A percentile compares a stretch with the other conserved stretches of the same genome.
phyloP scores from a whole-genome alignment of 2,329 filamentous ascomycete genomes.

The Cytospora piceicola region DNA sequence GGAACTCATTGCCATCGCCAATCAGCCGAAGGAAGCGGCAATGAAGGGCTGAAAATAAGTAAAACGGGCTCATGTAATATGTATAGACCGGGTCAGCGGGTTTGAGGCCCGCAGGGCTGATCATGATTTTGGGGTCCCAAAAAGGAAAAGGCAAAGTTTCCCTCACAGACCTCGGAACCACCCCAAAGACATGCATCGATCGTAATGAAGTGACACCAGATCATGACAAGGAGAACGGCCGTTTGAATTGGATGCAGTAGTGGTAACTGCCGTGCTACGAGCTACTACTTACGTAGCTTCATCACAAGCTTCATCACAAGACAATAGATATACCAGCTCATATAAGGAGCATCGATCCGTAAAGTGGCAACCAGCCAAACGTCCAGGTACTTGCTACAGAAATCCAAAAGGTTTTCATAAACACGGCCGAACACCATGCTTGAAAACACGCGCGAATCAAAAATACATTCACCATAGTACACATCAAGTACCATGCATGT shows the following conservation, averaged over 20 bases:
- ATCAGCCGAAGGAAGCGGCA: not conserved
- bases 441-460: slow-evolving; percentile 8
- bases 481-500: not conserved
- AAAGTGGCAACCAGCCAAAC: no score
- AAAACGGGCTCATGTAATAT: not conserved
- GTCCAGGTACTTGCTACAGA: no score
- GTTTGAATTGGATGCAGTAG: not conserved
- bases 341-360: no score
- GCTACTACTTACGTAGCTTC: no score
- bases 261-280: not conserved
- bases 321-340: no score
- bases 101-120: not conserved
- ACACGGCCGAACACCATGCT: slow-evolving; percentile 20
- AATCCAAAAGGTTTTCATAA: no score
- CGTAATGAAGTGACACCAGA: not conserved
- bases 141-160: not conserved
- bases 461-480: not conserved
- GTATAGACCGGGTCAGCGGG: not conserved
- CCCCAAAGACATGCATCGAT: not conserved
- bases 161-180: no score
- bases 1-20: not conserved
- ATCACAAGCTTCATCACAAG: no score
- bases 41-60: not conserved
- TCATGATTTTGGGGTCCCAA: not conserved
- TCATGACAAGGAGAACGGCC: not conserved